phyloP scores from a whole-genome alignment of 257 asterid species.

The Perilla frutescens region DNA sequence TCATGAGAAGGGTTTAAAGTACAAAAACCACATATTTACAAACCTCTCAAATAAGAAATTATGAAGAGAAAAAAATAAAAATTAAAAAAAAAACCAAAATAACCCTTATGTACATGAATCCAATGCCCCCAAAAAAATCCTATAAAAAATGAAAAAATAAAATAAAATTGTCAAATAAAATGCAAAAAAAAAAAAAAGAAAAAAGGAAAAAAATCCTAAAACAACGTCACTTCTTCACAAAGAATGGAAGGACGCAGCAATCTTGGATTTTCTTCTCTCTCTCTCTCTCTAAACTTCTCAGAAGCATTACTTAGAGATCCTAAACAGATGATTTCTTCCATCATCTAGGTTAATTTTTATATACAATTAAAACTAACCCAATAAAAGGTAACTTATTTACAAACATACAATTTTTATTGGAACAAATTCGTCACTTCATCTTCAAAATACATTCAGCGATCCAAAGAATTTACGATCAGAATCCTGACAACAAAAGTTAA shows the following conservation, averaged over 20 bases:
- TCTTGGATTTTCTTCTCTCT: conserved; percentile 1
- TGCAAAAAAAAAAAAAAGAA: neutral
- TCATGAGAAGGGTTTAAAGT: conserved; percentile 2
- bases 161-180: neutral
- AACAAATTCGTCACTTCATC: conserved; percentile 36
- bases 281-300: conserved; percentile 2
- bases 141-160: neutral
- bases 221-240: conserved; percentile 29
- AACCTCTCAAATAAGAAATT: neutral
- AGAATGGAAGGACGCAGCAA: conserved; percentile 27
- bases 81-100: neutral
- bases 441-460: conserved; percentile 47
- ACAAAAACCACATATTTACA: conserved; percentile 21
- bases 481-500: conserved; percentile 52
- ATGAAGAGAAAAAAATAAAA: neutral
- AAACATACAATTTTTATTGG: neutral
- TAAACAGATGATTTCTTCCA: conserved; percentile 6
- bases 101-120: conserved; percentile 23
- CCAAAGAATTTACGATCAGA: conserved; percentile 61
- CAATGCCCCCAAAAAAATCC: conserved; percentile 14
- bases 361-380: conserved; percentile 2
- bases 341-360: conserved; percentile 23
- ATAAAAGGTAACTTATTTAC: conserved; percentile 26
- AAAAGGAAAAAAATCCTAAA: neutral
- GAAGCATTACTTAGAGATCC: conserved; percentile 28